Base-by-base conservation (phyloP, 2,329 filamentous ascomycete genomes). In the Aspergillus cejpii region DNA sequence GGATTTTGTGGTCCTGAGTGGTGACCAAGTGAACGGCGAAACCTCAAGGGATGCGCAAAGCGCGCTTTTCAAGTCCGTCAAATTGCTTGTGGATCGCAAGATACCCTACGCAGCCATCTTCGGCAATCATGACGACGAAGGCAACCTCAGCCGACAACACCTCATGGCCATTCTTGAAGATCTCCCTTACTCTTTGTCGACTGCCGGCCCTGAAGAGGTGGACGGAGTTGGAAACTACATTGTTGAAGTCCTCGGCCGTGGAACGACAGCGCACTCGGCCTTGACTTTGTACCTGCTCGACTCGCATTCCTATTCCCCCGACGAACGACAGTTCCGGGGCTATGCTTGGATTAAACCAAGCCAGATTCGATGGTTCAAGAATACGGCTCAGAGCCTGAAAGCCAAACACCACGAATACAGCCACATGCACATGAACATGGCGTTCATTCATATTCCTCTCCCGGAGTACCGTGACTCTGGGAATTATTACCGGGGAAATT, bases 321-420 rank as follows among this genome's bases (percentile, higher is more conserved):
- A 98, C 61, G 88, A 96, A 68, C 80, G 82, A 44, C 81, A 87
- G 48, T 96, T 83, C 64, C 80, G 81, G n/a, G 92, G 92, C 38
- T 98, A 98, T 63, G 91, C 97, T 68, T 98, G 92, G 92, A 73
- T 98, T 61, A 97, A 97, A 70, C 83, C 83, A 36, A 89, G 80
- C 56, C 92, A 98, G 67, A 95, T 96, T 47, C 81, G 87, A 44
- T 98, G 92, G 92, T 98, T 98, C 73, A 83, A 81, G 54, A 77
- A 80, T 51, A 94, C 87, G 1, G 83, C 87, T 0, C 74, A 83
- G 45, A 71, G 80, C 10, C 70, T 96, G 37, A 87, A 87, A 68
- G 81, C 83, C 58, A 80, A 80, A 48, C 90, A 95, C 63, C 78
- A 79, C 50, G 82, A 88, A 57, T 98, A 96, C 67, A 87, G 85